A percentile compares a stretch with the other conserved stretches of the same genome.
These are phyloP conservation scores for Picochlorum sp. DNA, from an alignment of 139 green algal genomes.

Conservation along the genomic window DNA sequence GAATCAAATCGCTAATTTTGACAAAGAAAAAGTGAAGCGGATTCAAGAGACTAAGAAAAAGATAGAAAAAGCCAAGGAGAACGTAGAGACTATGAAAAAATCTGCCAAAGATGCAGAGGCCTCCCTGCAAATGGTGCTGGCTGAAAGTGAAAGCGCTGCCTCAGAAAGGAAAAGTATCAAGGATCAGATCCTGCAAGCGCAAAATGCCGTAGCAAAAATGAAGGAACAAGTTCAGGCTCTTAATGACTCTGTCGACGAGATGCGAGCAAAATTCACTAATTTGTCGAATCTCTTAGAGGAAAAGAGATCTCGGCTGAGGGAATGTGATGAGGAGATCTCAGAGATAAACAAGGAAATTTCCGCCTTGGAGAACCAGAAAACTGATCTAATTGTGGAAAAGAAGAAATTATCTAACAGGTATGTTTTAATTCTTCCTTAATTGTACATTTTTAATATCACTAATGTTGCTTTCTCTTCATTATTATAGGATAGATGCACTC, in stretches of 20 bases:
- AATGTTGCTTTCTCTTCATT: background rate
- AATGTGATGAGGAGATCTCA: conserved; percentile 71
- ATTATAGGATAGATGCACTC: conserved; percentile 12
- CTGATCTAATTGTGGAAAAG: conserved; percentile 29
- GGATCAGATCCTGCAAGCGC: conserved; percentile 38
- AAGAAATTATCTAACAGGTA: conserved; percentile 44
- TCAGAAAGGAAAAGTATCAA: conserved; percentile 41
- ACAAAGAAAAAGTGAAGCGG: conserved; percentile 51
- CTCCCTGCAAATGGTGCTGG: conserved; percentile 19
- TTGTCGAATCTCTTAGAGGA: conserved; percentile 33
- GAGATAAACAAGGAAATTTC: conserved; percentile 29
- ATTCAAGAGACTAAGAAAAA: conserved; percentile 60
- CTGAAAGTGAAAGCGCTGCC: conserved; percentile 47
- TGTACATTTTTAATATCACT: too few relatives aligned
- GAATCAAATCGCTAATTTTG: conserved; percentile 67
- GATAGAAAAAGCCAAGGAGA: conserved; percentile 58
- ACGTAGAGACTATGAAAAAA: conserved; percentile 42
- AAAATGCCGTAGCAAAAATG: conserved; percentile 27
- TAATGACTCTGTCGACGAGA: conserved; percentile 12
- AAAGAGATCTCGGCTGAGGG: conserved; percentile 32
- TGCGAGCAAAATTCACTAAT: conserved; percentile 27
- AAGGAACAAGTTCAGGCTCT: conserved; percentile 25
- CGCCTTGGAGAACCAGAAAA: conserved; percentile 6
- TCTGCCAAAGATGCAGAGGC: conserved; percentile 22
- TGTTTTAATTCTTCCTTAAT: conserved; percentile 2